Evolutionary conservation across 2,329 filamentous ascomycete species (phyloP).

Genomic region (Microsporum audouinii): DNA sequence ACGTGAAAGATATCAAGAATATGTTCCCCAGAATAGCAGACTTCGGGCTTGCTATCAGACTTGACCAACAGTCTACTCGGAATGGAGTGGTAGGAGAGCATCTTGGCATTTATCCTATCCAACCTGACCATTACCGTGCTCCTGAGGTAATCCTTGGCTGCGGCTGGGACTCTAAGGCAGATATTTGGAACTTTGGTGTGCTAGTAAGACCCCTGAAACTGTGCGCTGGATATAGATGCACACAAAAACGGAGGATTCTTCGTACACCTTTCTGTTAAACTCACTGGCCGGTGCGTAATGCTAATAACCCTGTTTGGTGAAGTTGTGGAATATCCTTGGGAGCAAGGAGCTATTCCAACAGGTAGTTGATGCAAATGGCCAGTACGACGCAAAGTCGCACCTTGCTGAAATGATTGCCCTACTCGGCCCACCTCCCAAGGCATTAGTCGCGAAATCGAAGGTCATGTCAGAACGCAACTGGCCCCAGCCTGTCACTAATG

Average conservation of each 20-base stretch:
- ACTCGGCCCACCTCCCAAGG: conserved; percentile 11
- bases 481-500: conserved; percentile 25
- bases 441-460: conserved; percentile 29
- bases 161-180: conserved; percentile 17
- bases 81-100: too few species aligned
- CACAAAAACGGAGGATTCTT: neutral
- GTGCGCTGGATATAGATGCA: neutral
- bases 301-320: neutral
- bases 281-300: neutral
- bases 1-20: conserved; percentile 10
- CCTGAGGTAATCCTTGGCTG: conserved; percentile 20
- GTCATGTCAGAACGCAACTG: conserved; percentile 30
- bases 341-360: conserved; percentile 1
- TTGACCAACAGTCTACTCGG: neutral
- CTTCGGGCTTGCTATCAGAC: conserved; percentile 15
- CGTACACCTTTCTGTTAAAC: neutral
- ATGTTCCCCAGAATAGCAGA: conserved; percentile 10
- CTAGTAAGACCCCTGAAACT: neutral
- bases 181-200: conserved; percentile 21
- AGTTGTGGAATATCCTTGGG: conserved; percentile 10
- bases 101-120: conserved; percentile 9
- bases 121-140: conserved; percentile 17
- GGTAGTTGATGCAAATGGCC: neutral
- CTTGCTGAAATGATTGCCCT: conserved; percentile 19
- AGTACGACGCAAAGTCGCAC: conserved; percentile 15